Base-by-base conservation (phyloP, 306 rosid species). In the Calophaca sinica region DNA sequence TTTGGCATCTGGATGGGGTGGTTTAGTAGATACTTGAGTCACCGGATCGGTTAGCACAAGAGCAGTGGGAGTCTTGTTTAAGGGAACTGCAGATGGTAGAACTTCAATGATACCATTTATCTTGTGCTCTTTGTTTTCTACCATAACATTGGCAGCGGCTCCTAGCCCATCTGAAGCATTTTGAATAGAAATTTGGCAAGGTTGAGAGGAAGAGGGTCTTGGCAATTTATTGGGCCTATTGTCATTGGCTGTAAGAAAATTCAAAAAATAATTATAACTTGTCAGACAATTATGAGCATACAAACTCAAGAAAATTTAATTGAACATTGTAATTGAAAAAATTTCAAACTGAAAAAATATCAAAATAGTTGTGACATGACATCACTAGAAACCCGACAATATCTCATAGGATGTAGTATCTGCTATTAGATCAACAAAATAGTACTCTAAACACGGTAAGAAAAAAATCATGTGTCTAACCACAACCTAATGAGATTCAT, bases 1-100 rank as follows among this genome's bases (percentile, higher is more conserved):
- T 73, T 81, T 86, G 53, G 79, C 65, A 85, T 92, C 96, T 45
- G 89, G 87, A 88, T 88, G 94, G 46, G 86, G 86, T n/a, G 88
- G 77, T 78, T 84, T 90, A 62, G 77, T 51, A 46, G 68, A 6
- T 32, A 76, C 70, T 58, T 79, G 55, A 20, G 74, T 50, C 10
- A 65, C 39, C 57, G 73, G 87, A 75, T 79, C 90, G 79, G 63
- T 81, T 73, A 72, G 85, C 76, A 77, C 65, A 39, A 73, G 36
- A 11, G 70, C 59, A 14, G 66, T 50, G 31, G 36, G 45, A 15
- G 55, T 77, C 81, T 80, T 87, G 58, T 48, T 81, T 12, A 75
- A 57, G 73, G 90, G 79, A 71, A 73, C 80, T 28, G 84, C 53
- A 36, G 55, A 65, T 28, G 83, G 70, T 26, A 42, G 81, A 81